phyloP scores from a whole-genome alignment of 2,329 filamentous ascomycete genomes.

The Xenosphaeropsis pyriputrescens region DNA sequence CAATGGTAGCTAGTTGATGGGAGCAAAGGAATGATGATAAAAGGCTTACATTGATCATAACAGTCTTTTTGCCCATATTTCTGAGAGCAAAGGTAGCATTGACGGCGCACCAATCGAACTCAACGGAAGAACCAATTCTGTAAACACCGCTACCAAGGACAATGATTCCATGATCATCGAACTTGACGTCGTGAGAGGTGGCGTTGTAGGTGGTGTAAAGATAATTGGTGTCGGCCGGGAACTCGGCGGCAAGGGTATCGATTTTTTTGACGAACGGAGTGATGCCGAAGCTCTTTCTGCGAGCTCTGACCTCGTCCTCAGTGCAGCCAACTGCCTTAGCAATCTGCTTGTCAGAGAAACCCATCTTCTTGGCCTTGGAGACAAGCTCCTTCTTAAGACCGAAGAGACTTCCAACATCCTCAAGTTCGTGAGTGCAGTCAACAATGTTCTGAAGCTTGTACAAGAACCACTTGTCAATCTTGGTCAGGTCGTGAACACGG shows the following conservation, averaged over 20 bases:
- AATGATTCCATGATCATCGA: conserved; percentile 81
- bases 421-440: conserved; percentile 72
- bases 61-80: conserved; percentile 86
- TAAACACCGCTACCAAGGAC: conserved; percentile 93
- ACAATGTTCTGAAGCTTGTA: conserved; percentile 98
- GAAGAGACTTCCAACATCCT: conserved; percentile 69
- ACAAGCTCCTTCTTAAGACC: conserved; percentile 81
- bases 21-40: conserved; percentile 2
- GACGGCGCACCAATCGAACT: conserved; percentile 98
- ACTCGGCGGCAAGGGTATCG: conserved; percentile 92
- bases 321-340: conserved; percentile 70
- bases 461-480: conserved; percentile 99
- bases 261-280: conserved; percentile 97
- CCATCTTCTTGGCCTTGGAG: conserved; percentile 88
- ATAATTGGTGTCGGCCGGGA: conserved; percentile 90
- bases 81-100: conserved; percentile 74
- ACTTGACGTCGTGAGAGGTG: conserved; percentile 80
- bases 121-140: conserved; percentile 91
- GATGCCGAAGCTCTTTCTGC: conserved; percentile 75
- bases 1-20: conserved; percentile 1
- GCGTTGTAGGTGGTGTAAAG: conserved; percentile 98
- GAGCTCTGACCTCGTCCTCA: conserved; percentile 80
- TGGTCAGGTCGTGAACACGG: conserved; percentile 80
- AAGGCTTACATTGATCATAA: conserved; percentile 74
- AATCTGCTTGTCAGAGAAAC: conserved; percentile 95